Conservation (phyloP, 495 filamentous ascomycete species). For the Neurospora sp. region DNA sequence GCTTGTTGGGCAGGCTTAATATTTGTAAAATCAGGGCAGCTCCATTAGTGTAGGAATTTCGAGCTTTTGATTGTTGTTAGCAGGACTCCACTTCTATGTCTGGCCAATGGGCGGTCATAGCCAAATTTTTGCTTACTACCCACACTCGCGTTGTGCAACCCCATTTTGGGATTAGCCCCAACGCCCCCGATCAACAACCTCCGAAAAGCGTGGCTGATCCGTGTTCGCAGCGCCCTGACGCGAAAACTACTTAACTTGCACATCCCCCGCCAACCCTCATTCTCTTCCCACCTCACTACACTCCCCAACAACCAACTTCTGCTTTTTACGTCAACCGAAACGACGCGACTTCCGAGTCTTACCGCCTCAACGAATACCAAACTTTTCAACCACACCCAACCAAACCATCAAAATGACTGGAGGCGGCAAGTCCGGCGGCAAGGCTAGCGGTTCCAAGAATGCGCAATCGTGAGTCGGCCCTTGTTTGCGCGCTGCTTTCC, state of each 20-base stretch:
- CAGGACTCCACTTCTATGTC: background rate
- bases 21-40: conserved; percentile 18
- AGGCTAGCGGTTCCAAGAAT: conserved; percentile 94
- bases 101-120: background rate
- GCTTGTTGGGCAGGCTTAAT: conserved; percentile 1
- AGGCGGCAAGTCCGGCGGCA: conserved; percentile 96
- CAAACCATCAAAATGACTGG: conserved; percentile 83
- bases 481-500: conserved; percentile 6
- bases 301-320: conserved; percentile 26
- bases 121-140: background rate
- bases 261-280: conserved; percentile 33
- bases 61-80: background rate
- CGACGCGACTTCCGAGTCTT: conserved; percentile 10
- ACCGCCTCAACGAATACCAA: conserved; percentile 14
- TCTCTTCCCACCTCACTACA: conserved; percentile 27
- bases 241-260: conserved; percentile 44
- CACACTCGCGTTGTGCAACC: conserved; percentile 2
- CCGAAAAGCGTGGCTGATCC: conserved; percentile 24
- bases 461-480: conserved; percentile 74
- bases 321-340: conserved; percentile 13
- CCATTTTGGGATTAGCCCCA: conserved; percentile 33
- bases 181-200: conserved; percentile 23
- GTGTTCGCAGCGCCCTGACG: conserved; percentile 38
- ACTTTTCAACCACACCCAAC: conserved; percentile 21
- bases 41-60: conserved; percentile 1